Conservation (phyloP, 192 early-diverging fungal genomes). For the Coemansia guatemalensis region DNA sequence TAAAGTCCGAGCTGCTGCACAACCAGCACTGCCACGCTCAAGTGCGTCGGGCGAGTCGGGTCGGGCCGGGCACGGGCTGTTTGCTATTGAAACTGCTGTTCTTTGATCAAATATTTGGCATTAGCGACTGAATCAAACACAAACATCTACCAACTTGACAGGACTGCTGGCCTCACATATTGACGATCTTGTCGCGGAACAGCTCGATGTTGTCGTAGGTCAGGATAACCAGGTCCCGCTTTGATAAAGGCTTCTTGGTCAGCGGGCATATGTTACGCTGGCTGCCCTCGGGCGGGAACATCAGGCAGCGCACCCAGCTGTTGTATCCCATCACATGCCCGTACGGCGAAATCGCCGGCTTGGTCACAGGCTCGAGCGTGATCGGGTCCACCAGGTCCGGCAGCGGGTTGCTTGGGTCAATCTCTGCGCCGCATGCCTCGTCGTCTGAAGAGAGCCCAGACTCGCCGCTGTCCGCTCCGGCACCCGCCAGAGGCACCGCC, state of each 20-base stretch:
- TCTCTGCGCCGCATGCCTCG: slow-evolving; percentile 5
- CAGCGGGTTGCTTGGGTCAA: slow-evolving; percentile 75
- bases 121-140: not conserved
- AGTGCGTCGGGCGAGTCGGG: not conserved
- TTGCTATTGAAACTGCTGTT: not conserved
- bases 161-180: slow-evolving; percentile 44
- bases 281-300: slow-evolving; percentile 65
- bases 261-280: slow-evolving; percentile 90
- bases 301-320: slow-evolving; percentile 85
- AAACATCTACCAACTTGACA: not conserved
- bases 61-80: not conserved
- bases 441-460: slow-evolving; percentile 55
- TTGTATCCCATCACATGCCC: slow-evolving; percentile 90
- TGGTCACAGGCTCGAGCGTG: slow-evolving; percentile 84
- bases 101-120: not conserved
- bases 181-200: slow-evolving; percentile 70
- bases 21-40: too few relatives aligned
- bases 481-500: slow-evolving; percentile 61
- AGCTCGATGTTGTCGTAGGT: slow-evolving; percentile 81
- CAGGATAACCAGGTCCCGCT: slow-evolving; percentile 82
- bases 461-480: slow-evolving; percentile 67
- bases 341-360: slow-evolving; percentile 93
- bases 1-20: too few relatives aligned
- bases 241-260: slow-evolving; percentile 90
- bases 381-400: slow-evolving; percentile 94